These are phyloP conservation scores for Crassisporium funariophilum DNA, from an alignment of 768 basidiomycete genomes.

Conservation along the genomic window DNA sequence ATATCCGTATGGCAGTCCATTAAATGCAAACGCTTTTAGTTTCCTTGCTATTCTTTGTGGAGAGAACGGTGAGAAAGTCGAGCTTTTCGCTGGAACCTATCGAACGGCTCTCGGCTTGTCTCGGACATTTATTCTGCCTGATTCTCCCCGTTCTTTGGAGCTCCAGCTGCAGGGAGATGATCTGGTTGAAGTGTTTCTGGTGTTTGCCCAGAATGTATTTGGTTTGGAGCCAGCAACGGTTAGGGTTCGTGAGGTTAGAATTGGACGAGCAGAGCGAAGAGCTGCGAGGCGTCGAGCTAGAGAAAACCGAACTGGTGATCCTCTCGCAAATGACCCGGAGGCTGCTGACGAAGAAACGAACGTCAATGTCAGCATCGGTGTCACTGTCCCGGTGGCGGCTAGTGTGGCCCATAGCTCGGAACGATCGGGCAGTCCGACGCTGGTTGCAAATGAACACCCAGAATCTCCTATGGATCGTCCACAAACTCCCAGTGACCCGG, in stretches of 20 bases:
- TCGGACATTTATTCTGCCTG: slow-evolving; percentile 91
- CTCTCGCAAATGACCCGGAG: slow-evolving; percentile 45
- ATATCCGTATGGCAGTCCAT: background rate
- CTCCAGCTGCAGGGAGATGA: slow-evolving; percentile 91
- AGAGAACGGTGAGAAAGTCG: slow-evolving; percentile 91
- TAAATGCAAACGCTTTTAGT: slow-evolving; percentile 37
- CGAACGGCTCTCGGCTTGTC: slow-evolving; percentile 87
- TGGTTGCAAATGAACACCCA: slow-evolving; percentile 46
- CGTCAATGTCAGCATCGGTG: slow-evolving; percentile 63
- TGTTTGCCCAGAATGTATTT: slow-evolving; percentile 91
- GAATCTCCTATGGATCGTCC: slow-evolving; percentile 33
- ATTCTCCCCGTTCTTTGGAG: slow-evolving; percentile 86
- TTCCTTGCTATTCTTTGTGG: slow-evolving; percentile 93
- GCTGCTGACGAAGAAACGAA: slow-evolving; percentile 56
- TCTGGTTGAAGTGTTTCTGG: slow-evolving; percentile 87
- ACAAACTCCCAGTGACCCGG: slow-evolving; percentile 34
- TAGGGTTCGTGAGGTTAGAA: slow-evolving; percentile 90
- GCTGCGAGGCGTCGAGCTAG: slow-evolving; percentile 82
- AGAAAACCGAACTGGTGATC: slow-evolving; percentile 60
- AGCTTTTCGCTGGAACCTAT: slow-evolving; percentile 90
- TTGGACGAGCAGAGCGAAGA: slow-evolving; percentile 84
- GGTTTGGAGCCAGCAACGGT: slow-evolving; percentile 92
- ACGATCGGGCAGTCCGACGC: slow-evolving; percentile 37
- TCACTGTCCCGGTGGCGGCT: slow-evolving; percentile 51
- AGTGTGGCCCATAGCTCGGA: slow-evolving; percentile 31